Evolutionary conservation across 345 rosid species (phyloP), one percentile per base, ranked within the genome.

Genomic region (Citrus reticulata): DNA sequence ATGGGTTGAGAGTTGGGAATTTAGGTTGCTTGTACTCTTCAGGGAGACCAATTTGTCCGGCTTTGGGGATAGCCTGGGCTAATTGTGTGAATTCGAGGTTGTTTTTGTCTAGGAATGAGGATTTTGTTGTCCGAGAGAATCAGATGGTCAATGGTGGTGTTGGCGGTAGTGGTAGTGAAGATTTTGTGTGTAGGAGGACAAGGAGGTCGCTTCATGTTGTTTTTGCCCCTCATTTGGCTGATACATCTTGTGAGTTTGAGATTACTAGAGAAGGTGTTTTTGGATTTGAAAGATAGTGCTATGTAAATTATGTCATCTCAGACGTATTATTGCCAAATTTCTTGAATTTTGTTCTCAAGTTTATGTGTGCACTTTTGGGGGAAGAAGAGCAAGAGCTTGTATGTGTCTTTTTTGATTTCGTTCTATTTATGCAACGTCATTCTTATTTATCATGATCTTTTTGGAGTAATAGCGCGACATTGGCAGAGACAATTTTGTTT

Each of bases 11-110:
- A 80, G 42, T 91, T 72, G 98, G 98, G 83, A 92, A 91, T 88
- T 74, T 95, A 81, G 81, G 88, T 55, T 75, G 83, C 65, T 81
- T 95, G 76, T 84, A 13, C 83, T 84, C 94, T 2, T 93, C 97
- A 0, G 98, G 97, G 70, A 87, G 98, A 75, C 82, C 88, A 85
- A 89, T 92, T 79, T 87, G 84, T 78, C 92, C 98, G 39, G 91
- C 98, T 17, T 62, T 95, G 54, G 98, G 98, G 0, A 80, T 92
- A 81, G 90, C 97, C 13, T 93, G 97, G 98, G 88, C 98, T 2
- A 91, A 90, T 84, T 91, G 98, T 81, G 89, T 95, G 49, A 95
- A 93, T 80, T 93, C 95, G 1, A 92, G 98, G 88, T 49, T 93
- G 70, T 93, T 95, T 71, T 84, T 93, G 37, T 84, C 95, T 4